Evolutionary conservation across 2,329 filamentous ascomycete species (phyloP).

Genomic region (Hypoxylon sp.): DNA sequence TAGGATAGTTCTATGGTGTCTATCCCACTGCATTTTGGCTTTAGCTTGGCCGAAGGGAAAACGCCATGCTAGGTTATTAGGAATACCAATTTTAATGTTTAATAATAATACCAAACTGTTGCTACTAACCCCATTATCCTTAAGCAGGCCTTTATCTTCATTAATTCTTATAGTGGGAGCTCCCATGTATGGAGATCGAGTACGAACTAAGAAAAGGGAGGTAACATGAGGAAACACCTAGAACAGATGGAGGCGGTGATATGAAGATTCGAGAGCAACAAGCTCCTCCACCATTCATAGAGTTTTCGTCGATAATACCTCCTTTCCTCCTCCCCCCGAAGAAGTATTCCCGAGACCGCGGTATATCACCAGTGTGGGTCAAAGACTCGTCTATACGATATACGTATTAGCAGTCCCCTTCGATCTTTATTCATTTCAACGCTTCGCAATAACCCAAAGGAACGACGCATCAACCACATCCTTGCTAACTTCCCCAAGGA

Average conservation of each 20-base stretch:
- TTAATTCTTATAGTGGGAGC: not conserved
- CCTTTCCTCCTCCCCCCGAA: not conserved
- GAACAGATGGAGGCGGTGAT: too few species aligned
- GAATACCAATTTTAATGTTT: not conserved
- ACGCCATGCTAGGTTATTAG: not conserved
- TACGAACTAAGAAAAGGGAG: not conserved
- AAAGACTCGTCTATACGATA: too few species aligned
- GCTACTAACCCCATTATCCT: not conserved
- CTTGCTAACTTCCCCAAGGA: constrained; percentile 37
- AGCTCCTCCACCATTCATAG: too few species aligned
- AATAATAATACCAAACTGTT: not conserved
- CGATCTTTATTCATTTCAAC: constrained; percentile 28
- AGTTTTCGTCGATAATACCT: too few species aligned
- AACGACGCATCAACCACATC: constrained; percentile 54
- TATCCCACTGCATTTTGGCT: not conserved
- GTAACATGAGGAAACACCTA: too few species aligned
- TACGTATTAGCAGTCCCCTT: too few species aligned
- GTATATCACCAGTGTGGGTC: too few species aligned
- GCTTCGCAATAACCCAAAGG: constrained; percentile 57
- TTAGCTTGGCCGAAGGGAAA: not conserved
- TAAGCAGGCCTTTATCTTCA: not conserved
- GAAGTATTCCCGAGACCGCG: not conserved
- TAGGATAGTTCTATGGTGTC: not conserved
- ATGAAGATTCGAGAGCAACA: too few species aligned
- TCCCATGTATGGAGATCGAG: not conserved